Evolutionary conservation across 2,329 filamentous ascomycete species (phyloP), one percentile per base, ranked within the genome.

Genomic region (Zarea fungicola): DNA sequence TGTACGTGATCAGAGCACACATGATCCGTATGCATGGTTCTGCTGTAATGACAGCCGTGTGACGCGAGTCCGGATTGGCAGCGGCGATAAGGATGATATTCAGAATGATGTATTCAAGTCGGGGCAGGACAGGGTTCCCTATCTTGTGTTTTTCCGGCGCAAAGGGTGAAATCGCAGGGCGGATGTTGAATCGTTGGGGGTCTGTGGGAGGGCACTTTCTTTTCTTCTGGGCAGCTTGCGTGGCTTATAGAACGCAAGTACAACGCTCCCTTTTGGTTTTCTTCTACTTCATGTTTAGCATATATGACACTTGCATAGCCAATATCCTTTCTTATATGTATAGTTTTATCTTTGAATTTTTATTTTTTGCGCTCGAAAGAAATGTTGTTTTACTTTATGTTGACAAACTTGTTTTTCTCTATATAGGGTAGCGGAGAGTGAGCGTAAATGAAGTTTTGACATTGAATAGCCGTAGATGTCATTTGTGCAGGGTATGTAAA

Each of bases 1-100:
- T 50, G 79, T 87, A 52, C 78, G 79, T 37, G 80, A 85, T 57
- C 72, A 75, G 31, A 72, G 71, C 31, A 65, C 65, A 13, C 62
- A 65, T 31, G 65, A 73, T 50, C 66, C 65, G 5, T 66, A 65
- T 28, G 65, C 63, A 19, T 81, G 78, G 78, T 68, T 70, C 52
- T 58, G 65, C 51, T 77, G 73, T 57, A 72, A 79, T 52, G 78
- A 82, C 54, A 57, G 58, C 14, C 50, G 51, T 1, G 67, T 76
- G 5, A 65, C 58, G 10, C 64, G 64, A 44, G 65, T 74, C n/a
- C 67, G 67, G 42, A 69, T 75, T 42, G 71, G 68, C 16, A 63
- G 63, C 14, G 62, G 62, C 5, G 60, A 58, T 21, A 55, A 54
- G 4, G 57, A 62, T 23, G 69, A 73, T 48, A 49, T 64, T 14